phyloP scores from a whole-genome alignment of 495 filamentous ascomycete genomes.

The Talaromyces stipitatus region DNA sequence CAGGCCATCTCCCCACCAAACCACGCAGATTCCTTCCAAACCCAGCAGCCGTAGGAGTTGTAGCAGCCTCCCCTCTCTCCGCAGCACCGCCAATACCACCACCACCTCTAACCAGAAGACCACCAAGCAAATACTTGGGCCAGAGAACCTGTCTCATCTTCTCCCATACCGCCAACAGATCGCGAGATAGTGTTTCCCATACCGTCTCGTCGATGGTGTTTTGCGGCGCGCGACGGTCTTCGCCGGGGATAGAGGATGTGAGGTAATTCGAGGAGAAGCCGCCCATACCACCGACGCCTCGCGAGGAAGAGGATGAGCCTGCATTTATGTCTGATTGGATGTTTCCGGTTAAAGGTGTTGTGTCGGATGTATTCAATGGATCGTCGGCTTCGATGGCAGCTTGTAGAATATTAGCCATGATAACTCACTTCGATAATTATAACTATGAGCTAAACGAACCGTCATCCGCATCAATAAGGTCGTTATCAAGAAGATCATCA shows the following conservation, averaged over 20 bases:
- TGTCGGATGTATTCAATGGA: slow-evolving; percentile 65
- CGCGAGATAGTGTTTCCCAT: slow-evolving; percentile 88
- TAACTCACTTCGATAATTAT: not conserved
- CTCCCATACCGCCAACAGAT: slow-evolving; percentile 88
- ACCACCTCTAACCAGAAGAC: slow-evolving; percentile 54
- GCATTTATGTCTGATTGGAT: slow-evolving; percentile 50
- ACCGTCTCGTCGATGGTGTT: slow-evolving; percentile 97
- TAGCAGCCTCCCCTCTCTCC: slow-evolving; percentile 55
- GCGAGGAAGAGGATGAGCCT: slow-evolving; percentile 7
- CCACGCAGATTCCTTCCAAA: slow-evolving; percentile 56
- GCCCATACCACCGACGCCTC: slow-evolving; percentile 39
- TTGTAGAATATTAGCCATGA: slow-evolving; percentile 9
- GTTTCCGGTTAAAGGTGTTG: slow-evolving; percentile 72
- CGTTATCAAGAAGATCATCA: slow-evolving; percentile 70
- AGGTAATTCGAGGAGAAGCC: slow-evolving; percentile 53
- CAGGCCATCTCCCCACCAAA: slow-evolving; percentile 60
- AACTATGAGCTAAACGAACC: slow-evolving; percentile 43
- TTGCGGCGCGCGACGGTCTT: slow-evolving; percentile 84
- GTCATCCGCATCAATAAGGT: slow-evolving; percentile 94
- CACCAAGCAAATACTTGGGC: slow-evolving; percentile 85
- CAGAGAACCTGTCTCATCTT: slow-evolving; percentile 98
- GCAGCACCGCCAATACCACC: slow-evolving; percentile 63
- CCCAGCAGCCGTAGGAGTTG: slow-evolving; percentile 33
- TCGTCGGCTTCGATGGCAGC: slow-evolving; percentile 86
- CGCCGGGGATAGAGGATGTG: slow-evolving; percentile 81